Evolutionary conservation across 2,329 filamentous ascomycete genomes (phyloP), one percentile per base, ranked within the genome.

Genomic region (Fusarium sp.): DNA sequence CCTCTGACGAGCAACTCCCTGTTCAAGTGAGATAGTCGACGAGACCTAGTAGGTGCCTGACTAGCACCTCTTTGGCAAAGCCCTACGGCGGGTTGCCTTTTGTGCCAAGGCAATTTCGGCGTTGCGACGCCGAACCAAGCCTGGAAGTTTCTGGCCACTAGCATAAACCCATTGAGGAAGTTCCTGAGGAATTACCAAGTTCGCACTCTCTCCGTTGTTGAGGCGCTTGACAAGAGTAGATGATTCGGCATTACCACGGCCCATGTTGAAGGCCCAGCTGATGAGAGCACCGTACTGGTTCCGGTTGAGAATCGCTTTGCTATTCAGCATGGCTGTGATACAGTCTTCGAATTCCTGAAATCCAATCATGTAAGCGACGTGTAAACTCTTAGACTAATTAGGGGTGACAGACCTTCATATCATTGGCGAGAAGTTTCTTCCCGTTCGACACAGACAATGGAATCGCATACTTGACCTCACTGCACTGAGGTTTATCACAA

Each of bases 221-320:
- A 72, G 64, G 15, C 69, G 69, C 2, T 31, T 44, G 36, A 73
- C 58, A 76, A 46, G 85, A 1, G 77, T 79, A 6, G 83, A 85
- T 0, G 69, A 72, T n/a, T 63, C 58, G 5, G 81, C 77, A 46
- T 78, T 79, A 5, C 80, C 82, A 60, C 80, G 83, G 26, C 85
- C 85, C 43, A 84, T 78, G 71, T 87, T 87, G 80, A 82, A 87
- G 17, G 82, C 77, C 83, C 83, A 86, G 44, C 80, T 83, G 38
- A 86, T 81, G 4, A 87, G 80, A 1, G 85, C 85, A 42, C 83
- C 85, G 70, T 84, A 87, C 71, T 86, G 82, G 76, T 87, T 86
- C 33, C 77, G 80, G 69, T 86, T 77, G 45, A 77, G 72, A 3
- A 3, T 50, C 5, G 26, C 62, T n/a, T 42, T 64, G 8, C n/a